A percentile compares a stretch with the other conserved stretches of the same genome.
phyloP scores from a whole-genome alignment of 352 stramenopile species.

The Phytophthora quininea region DNA sequence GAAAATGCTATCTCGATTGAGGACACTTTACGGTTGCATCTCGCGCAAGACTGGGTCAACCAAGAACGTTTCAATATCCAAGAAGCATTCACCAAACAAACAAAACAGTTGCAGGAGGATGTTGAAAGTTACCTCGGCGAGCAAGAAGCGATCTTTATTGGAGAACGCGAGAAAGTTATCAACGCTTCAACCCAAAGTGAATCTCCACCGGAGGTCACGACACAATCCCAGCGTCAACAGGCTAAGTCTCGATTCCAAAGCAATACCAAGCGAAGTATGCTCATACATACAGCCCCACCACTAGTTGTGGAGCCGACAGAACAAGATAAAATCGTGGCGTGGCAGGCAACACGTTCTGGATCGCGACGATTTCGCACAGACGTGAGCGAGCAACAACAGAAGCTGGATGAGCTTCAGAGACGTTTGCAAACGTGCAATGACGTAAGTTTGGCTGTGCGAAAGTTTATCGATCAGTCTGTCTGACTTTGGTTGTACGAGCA shows the following conservation, averaged over 20 bases:
- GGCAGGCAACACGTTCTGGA: slow-evolving; percentile 1
- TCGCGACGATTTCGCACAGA: slow-evolving; percentile 17
- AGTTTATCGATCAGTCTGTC: not conserved
- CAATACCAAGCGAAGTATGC: slow-evolving; percentile 30
- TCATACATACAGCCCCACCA: slow-evolving; percentile 19
- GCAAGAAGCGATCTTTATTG: slow-evolving; percentile 43
- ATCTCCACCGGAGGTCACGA: not conserved
- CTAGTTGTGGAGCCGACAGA: slow-evolving; percentile 12
- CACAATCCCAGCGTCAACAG: not conserved
- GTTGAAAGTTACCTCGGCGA: slow-evolving; percentile 49
- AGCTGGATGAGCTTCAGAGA: slow-evolving; percentile 34
- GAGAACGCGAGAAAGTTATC: slow-evolving; percentile 45
- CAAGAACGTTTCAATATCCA: slow-evolving; percentile 78
- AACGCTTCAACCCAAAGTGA: slow-evolving; percentile 1
- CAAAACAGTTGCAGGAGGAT: slow-evolving; percentile 56
- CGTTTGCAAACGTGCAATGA: slow-evolving; percentile 30
- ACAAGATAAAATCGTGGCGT: slow-evolving; percentile 4
- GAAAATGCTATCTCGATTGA: slow-evolving; percentile 9
- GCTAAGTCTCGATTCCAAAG: slow-evolving; percentile 25
- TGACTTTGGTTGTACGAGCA: slow-evolving; percentile 12
- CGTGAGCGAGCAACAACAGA: slow-evolving; percentile 27
- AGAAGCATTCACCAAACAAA: slow-evolving; percentile 70
- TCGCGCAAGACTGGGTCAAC: slow-evolving; percentile 55
- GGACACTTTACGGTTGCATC: slow-evolving; percentile 28
- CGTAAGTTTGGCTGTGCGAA: slow-evolving; percentile 16